Conservation (phyloP, 768 basidiomycete genomes). For the Podaxis sp. region DNA sequence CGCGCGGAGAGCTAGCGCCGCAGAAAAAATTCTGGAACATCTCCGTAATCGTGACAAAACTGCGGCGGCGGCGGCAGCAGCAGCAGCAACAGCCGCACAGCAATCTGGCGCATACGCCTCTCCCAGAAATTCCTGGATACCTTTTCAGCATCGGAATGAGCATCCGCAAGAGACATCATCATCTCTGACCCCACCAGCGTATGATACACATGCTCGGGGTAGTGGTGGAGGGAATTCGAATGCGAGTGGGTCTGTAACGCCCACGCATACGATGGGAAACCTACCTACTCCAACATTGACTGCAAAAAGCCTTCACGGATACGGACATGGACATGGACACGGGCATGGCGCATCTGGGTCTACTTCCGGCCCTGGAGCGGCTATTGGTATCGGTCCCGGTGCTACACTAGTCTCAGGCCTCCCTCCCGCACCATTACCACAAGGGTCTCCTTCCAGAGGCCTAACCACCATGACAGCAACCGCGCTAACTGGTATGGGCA, state of each 20-base stretch:
- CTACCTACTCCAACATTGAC: conserved; percentile 7
- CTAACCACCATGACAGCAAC: conserved; percentile 7
- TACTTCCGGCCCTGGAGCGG: background rate
- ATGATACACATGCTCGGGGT: conserved; percentile 19
- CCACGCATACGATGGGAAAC: background rate
- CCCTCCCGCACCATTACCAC: background rate
- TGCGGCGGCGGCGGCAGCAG: conserved; percentile 20
- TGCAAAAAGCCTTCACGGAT: background rate
- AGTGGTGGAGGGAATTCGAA: conserved; percentile 1
- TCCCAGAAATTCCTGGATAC: conserved; percentile 47
- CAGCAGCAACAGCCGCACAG: conserved; percentile 17
- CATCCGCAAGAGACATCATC: conserved; percentile 5
- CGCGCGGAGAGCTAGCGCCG: conserved; percentile 59
- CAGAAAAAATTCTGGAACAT: conserved; percentile 69
- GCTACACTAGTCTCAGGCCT: background rate
- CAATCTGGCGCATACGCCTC: background rate
- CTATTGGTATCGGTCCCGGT: conserved; percentile 2
- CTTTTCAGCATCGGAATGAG: conserved; percentile 34
- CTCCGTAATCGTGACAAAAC: conserved; percentile 55
- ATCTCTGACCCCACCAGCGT: conserved; percentile 3
- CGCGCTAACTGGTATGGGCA: conserved; percentile 7
- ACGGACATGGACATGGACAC: background rate
- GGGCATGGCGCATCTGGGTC: background rate
- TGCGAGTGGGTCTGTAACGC: conserved; percentile 5
- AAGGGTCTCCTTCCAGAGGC: background rate